These are phyloP conservation scores for Arctostaphylos glauca DNA, from an alignment of 148 eudicot genomes.

Conservation along the genomic window DNA sequence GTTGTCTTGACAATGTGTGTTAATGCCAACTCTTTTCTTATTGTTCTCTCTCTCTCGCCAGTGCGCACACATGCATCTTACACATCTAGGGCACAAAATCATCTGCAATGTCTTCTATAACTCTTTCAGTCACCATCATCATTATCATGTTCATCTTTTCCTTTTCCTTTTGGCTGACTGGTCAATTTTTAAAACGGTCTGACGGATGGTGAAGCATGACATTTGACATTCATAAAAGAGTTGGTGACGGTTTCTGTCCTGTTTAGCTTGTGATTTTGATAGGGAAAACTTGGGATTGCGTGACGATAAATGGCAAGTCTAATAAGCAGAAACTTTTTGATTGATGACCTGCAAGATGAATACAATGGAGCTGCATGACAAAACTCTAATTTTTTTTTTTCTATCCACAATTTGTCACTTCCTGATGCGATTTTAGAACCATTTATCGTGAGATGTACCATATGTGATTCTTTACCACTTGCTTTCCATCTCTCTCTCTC, in stretches of 20 bases:
- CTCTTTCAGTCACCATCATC: neutral
- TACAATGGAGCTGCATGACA: neutral
- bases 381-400: neutral
- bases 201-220: neutral
- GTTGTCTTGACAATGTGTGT: too few relatives aligned
- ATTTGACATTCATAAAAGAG: neutral
- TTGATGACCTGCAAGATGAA: neutral
- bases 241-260: neutral
- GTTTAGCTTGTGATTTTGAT: neutral
- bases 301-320: neutral
- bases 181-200: neutral
- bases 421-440: neutral
- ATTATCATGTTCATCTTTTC: neutral
- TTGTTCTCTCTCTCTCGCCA: too few relatives aligned
- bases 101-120: neutral
- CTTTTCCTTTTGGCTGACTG: neutral
- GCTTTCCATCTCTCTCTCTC: neutral
- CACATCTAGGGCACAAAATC: neutral
- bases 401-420: neutral
- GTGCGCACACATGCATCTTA: too few relatives aligned
- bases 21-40: too few relatives aligned
- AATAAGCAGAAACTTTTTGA: neutral
- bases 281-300: neutral
- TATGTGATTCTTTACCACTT: neutral
- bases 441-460: neutral